Percentiles rank a stretch among this genome's conserved stretches.
Evolutionary conservation across 495 filamentous ascomycete genomes (phyloP).

Genomic region (Patellaria atrata): DNA sequence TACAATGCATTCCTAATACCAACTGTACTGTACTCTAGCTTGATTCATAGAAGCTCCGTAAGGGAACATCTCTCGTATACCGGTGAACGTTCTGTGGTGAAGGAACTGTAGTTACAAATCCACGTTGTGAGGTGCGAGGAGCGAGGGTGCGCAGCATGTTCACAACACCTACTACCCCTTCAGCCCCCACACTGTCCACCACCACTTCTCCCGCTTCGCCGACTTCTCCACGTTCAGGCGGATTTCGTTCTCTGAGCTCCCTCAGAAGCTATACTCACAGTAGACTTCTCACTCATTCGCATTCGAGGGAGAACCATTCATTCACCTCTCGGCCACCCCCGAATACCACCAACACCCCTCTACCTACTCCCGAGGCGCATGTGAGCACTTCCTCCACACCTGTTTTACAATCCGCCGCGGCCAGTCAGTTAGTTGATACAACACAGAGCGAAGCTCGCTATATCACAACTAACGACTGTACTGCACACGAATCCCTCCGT

Average conservation of each 20-base stretch:
- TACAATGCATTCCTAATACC: no score
- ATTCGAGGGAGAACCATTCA: not conserved
- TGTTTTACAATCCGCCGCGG: no score
- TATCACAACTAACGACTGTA: no score
- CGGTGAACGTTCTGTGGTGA: no score
- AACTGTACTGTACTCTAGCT: no score
- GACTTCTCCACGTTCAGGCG: slow-evolving; percentile 38
- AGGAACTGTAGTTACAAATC: no score
- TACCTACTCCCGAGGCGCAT: slow-evolving; percentile 1
- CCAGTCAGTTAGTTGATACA: no score
- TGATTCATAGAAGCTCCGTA: no score
- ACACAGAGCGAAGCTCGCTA: no score
- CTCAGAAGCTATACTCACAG: slow-evolving; percentile 58
- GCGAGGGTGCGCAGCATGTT: slow-evolving; percentile 43
- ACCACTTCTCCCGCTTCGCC: slow-evolving; percentile 31
- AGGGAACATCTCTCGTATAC: no score
- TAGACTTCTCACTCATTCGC: slow-evolving; percentile 41
- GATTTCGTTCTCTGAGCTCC: slow-evolving; percentile 59
- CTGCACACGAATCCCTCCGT: no score
- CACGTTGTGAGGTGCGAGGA: no score
- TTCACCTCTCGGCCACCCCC: not conserved
- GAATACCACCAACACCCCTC: slow-evolving; percentile 1
- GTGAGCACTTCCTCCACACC: not conserved
- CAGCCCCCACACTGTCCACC: slow-evolving; percentile 34
- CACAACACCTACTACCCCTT: slow-evolving; percentile 32